Evolutionary conservation across 192 early-diverging fungal species (phyloP), one percentile per base, ranked within the genome.

Genomic region (Pecoramyces ruminantium): DNA sequence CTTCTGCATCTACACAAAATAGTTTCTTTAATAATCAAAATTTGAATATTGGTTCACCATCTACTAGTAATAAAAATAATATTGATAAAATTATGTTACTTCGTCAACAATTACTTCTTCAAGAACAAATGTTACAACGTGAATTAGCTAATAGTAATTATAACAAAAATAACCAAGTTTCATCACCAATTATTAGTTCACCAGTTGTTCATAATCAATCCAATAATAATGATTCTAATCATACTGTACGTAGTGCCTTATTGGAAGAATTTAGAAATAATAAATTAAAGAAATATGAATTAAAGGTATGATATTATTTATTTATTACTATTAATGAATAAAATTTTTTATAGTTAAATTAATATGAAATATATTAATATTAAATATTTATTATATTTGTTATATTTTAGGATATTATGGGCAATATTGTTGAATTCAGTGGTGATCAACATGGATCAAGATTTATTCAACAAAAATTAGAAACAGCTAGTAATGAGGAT

Each of bases 401-500:
- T n/a, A n/a, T n/a, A n/a, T n/a, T n/a, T 34, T 84, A 94, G 92
- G 97, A 99, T 83, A 96, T 99, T 87, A 90, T 89, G 77, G 94
- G 93, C 29, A 91, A 92, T 84, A 94, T 99, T 84, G 96, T 98
- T 29, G 97, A 99, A 85, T 99, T 99, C 82, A 97, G 96, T 85
- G 94, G 95, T 81, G 97, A 99, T 86, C 97, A 99, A 86, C 96
- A 99, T 81, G 97, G 97, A 1, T 97, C 96, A 80, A 92, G 97
- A 21, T 99, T 98, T 82, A 98, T 99, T 86, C 97, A 99, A 88
- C 96, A 97, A 84, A 97, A 97, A 86, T 89, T 99, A 28, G 97
- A 99, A 85, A 93, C 93, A 0, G 96, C 95, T 14, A 92, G 90
- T 29, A 89, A 88, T 38, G 97, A 98, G 42, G 97, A 99, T 82